These are phyloP conservation scores for Aphanocladium album DNA, from an alignment of 2,329 filamentous ascomycete genomes.

Conservation along the genomic window DNA sequence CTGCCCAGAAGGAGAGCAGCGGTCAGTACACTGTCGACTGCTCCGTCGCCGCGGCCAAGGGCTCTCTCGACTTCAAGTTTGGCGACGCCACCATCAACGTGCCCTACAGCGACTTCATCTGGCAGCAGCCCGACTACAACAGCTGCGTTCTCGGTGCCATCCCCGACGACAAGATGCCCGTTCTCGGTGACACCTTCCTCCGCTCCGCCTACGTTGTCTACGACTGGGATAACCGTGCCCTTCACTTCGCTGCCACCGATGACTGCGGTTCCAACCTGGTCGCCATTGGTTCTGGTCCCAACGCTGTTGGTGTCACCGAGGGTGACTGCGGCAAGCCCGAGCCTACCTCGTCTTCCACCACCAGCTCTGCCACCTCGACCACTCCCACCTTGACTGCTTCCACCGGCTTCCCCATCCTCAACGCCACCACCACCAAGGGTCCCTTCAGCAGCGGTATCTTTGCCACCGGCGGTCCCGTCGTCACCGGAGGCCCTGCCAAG, in stretches of 20 bases:
- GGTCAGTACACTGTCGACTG: slow-evolving; percentile 48
- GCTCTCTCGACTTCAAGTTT: slow-evolving; percentile 44
- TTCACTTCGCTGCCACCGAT: slow-evolving; percentile 33
- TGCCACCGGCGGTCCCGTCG: neutral
- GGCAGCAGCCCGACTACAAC: slow-evolving; percentile 27
- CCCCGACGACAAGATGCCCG: slow-evolving; percentile 32
- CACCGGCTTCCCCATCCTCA: neutral
- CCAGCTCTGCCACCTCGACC: neutral
- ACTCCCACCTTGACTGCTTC: neutral
- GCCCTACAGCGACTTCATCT: slow-evolving; percentile 42
- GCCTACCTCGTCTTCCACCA: neutral
- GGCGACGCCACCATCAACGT: slow-evolving; percentile 41
- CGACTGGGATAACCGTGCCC: slow-evolving; percentile 35
- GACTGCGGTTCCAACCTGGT: slow-evolving; percentile 35
- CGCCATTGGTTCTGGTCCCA: slow-evolving; percentile 34
- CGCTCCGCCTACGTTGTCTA: slow-evolving; percentile 40
- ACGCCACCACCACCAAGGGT: slow-evolving; percentile 1
- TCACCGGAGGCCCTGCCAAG: slow-evolving; percentile 10
- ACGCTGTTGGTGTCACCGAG: slow-evolving; percentile 27
- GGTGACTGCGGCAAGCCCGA: slow-evolving; percentile 25
- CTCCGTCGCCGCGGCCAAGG: slow-evolving; percentile 26
- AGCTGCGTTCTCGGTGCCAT: slow-evolving; percentile 43
- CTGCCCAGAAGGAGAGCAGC: slow-evolving; percentile 37
- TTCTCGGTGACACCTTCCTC: slow-evolving; percentile 42
- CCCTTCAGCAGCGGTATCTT: neutral